Evolutionary conservation across 768 basidiomycete genomes (phyloP), one percentile per base, ranked within the genome.

Genomic region (Boletus reticulatus): DNA sequence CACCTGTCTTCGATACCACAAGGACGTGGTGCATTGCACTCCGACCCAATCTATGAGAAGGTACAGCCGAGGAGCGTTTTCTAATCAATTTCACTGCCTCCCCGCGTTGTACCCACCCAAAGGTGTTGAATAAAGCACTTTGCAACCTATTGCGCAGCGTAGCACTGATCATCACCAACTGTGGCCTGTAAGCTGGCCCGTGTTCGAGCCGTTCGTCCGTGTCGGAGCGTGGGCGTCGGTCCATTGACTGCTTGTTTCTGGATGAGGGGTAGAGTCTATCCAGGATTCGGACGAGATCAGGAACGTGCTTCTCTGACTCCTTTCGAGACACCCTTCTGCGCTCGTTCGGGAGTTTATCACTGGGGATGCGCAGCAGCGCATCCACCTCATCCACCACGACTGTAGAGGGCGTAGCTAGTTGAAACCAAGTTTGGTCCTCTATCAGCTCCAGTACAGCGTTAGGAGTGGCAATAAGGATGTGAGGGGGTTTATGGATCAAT

Each of bases 371-470:
- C 51, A 92, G 74, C 39, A 91, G 73, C 67, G 84, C 87, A 63
- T 92, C 90, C 45, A 83, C 85, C 66, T 92, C 89, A 59, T 92
- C 89, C 52, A 91, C 83, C 36, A 84, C 83, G 45, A 92, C 77
- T 2, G 78, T 80, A 14, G 79, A 79, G 49, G 88, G 70, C 47
- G 69, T 71, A 7, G 68, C 61, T 46, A 88, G 57, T 50, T 76
- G 75, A 19, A 89, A 67, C 14, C 72, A 76, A 1, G 75, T 62
- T 44, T 82, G 78, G 50, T 68, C 63, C 39, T 77, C 68, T 24
- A 81, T 73, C 29, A 84, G 73, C 46, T 88, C 88, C 61, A 82
- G 64, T 6, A 88, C 58, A 6, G 86, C 87, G 57, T 85, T 83
- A 7, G 89, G 88, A 2, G 90, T 92, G 39, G 79, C 81, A 52